Percentiles rank a stretch among this genome's conserved stretches.
Conservation (phyloP, 768 basidiomycete species). For the Rubroboletus pulcherrimus region DNA sequence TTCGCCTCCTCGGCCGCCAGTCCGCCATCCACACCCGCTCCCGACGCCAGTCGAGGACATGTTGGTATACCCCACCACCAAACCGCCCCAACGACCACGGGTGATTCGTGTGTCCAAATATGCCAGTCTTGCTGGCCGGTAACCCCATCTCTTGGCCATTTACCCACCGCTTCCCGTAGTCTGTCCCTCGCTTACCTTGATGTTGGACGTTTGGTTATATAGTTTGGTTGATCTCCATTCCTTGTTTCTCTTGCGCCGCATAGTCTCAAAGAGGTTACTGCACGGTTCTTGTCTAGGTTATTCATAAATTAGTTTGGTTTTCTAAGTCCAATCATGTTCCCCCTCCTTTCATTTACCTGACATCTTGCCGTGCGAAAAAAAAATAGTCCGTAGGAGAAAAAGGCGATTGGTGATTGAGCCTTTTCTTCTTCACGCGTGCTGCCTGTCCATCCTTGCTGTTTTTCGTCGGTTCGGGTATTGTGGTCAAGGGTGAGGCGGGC, state of each 20-base stretch:
- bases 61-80: constrained; percentile 29
- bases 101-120: constrained; percentile 25
- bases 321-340: background rate
- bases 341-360: background rate
- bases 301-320: constrained; percentile 21
- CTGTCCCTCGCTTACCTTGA: background rate
- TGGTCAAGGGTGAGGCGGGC: constrained; percentile 11
- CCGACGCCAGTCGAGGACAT: constrained; percentile 56
- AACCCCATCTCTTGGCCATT: constrained; percentile 3
- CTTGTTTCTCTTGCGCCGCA: background rate
- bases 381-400: background rate
- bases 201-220: background rate
- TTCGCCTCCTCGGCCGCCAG: constrained; percentile 10
- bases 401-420: background rate
- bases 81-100: constrained; percentile 5
- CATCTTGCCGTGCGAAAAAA: constrained; percentile 16
- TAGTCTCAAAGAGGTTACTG: background rate
- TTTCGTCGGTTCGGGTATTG: constrained; percentile 9
- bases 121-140: constrained; percentile 32
- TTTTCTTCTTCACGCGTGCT: constrained; percentile 11
- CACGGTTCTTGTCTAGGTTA: constrained; percentile 20
- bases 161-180: background rate
- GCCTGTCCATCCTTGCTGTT: constrained; percentile 11
- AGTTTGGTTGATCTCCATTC: constrained; percentile 2
- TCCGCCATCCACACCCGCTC: constrained; percentile 42